phyloP scores from a whole-genome alignment of 2,329 filamentous ascomycete genomes.

The Thermoascus crustaceus region DNA sequence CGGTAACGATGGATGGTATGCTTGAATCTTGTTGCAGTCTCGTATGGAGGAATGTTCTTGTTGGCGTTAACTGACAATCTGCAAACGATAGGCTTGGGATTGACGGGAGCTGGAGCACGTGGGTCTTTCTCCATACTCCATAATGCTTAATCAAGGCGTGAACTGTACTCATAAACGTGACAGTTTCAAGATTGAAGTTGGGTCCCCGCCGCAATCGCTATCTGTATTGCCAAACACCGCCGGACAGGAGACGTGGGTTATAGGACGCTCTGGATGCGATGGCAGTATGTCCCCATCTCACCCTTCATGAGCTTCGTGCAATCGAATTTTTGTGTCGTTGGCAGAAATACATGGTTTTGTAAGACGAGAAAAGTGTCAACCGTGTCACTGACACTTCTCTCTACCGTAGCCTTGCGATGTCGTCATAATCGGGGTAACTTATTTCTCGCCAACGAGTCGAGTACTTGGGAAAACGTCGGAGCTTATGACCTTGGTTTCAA shows the following conservation, averaged over 20 bases:
- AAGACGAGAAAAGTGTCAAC: too few species aligned
- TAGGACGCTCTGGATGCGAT: slow-evolving; percentile 20
- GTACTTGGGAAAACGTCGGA: slow-evolving; percentile 21
- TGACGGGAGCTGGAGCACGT: slow-evolving; percentile 22
- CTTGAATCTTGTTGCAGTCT: too few species aligned
- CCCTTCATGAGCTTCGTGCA: background rate
- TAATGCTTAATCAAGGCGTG: background rate
- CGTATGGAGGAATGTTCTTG: too few species aligned
- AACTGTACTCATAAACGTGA: background rate
- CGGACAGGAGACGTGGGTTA: slow-evolving; percentile 22
- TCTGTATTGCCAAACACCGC: slow-evolving; percentile 21
- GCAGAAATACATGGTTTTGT: too few species aligned
- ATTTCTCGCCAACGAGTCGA: slow-evolving; percentile 24
- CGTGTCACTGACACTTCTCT: too few species aligned
- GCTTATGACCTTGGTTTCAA: slow-evolving; percentile 19
- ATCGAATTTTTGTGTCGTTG: too few species aligned
- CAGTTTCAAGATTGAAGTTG: slow-evolving; percentile 18
- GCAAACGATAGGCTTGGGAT: too few species aligned
- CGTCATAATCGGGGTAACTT: slow-evolving; percentile 19
- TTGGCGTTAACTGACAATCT: too few species aligned
- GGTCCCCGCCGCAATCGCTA: slow-evolving; percentile 22
- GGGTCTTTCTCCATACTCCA: slow-evolving; percentile 2
- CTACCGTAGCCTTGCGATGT: slow-evolving; percentile 15
- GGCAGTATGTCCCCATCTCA: slow-evolving; percentile 11
- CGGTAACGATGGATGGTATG: too few species aligned